These are phyloP conservation scores for Cercospora berteroae DNA, from an alignment of 2,329 filamentous ascomycete genomes.

Conservation along the genomic window DNA sequence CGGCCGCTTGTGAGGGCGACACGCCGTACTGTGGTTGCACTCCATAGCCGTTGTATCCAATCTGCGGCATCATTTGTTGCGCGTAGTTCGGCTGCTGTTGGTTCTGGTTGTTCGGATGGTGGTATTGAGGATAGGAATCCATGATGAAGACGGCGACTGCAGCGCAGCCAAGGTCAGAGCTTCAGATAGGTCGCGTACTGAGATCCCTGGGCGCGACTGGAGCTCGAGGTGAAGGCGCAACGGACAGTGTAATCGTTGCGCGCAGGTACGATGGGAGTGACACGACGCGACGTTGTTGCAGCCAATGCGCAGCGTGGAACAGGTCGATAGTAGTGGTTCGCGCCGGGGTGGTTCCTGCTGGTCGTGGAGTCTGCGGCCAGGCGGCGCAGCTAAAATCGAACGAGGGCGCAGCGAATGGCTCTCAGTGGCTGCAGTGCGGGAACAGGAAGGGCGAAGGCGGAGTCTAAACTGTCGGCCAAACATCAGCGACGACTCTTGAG, in stretches of 20 bases:
- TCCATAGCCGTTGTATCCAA: constrained; percentile 73
- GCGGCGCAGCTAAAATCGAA: constrained; percentile 20
- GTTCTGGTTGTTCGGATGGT: constrained; percentile 60
- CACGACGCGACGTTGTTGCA: constrained; percentile 3
- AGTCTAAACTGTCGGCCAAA: constrained; percentile 28
- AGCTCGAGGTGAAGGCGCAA: constrained; percentile 20
- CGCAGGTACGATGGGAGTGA: constrained; percentile 8
- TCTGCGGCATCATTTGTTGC: constrained; percentile 61
- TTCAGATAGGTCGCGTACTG: constrained; percentile 15
- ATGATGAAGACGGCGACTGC: constrained; percentile 38
- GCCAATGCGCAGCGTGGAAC: constrained; percentile 6
- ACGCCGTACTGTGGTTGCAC: constrained; percentile 76
- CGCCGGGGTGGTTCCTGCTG: constrained; percentile 6
- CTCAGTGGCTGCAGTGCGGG: constrained; percentile 24
- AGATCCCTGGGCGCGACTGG: constrained; percentile 11
- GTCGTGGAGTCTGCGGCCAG: constrained; percentile 12
- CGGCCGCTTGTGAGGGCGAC: constrained; percentile 80
- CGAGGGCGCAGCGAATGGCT: constrained; percentile 24
- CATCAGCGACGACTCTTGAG: constrained; percentile 31
- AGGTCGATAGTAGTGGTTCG: neutral
- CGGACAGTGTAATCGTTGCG: constrained; percentile 26
- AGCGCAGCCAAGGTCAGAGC: constrained; percentile 20
- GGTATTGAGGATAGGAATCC: constrained; percentile 50
- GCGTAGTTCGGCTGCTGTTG: constrained; percentile 57
- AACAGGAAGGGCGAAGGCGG: constrained; percentile 22